Conservation (phyloP, 2,329 filamentous ascomycete species). For the Neopestalotiopsis clavispora region DNA sequence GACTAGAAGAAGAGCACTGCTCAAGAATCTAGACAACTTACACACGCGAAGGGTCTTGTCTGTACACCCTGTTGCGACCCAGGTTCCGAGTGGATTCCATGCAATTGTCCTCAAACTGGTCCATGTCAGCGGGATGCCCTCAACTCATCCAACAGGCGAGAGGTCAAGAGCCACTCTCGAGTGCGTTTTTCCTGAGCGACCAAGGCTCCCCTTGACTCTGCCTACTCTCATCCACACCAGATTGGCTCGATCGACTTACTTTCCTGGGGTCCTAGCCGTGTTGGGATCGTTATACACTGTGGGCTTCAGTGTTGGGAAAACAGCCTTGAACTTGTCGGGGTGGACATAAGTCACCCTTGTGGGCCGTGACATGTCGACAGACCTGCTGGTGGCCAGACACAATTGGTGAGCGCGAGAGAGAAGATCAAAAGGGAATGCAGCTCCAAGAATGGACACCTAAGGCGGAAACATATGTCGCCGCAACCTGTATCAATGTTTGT, state of each 20-base stretch:
- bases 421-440: too few species aligned
- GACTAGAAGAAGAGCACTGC: not conserved
- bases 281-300: slow-evolving; percentile 38
- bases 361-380: slow-evolving; percentile 32
- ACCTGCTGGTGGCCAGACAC: not conserved
- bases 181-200: slow-evolving; percentile 16
- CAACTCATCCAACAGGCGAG: slow-evolving; percentile 15
- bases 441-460: too few species aligned
- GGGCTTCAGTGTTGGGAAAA: slow-evolving; percentile 36
- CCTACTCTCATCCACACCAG: too few species aligned
- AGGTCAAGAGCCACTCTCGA: not conserved
- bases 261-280: slow-evolving; percentile 32
- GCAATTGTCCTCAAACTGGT: slow-evolving; percentile 76
- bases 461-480: too few species aligned
- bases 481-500: too few species aligned
- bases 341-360: slow-evolving; percentile 34
- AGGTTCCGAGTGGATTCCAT: slow-evolving; percentile 85
- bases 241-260: slow-evolving; percentile 30
- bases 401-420: too few species aligned
- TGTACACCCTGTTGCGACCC: slow-evolving; percentile 80
- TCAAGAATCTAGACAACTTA: slow-evolving; percentile 41
- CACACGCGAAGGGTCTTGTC: slow-evolving; percentile 77
- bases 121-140: slow-evolving; percentile 15
- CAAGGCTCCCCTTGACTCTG: not conserved
- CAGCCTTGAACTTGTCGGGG: slow-evolving; percentile 38